phyloP scores from a whole-genome alignment of 2,329 filamentous ascomycete genomes.

The Metarhizium robertsii region DNA sequence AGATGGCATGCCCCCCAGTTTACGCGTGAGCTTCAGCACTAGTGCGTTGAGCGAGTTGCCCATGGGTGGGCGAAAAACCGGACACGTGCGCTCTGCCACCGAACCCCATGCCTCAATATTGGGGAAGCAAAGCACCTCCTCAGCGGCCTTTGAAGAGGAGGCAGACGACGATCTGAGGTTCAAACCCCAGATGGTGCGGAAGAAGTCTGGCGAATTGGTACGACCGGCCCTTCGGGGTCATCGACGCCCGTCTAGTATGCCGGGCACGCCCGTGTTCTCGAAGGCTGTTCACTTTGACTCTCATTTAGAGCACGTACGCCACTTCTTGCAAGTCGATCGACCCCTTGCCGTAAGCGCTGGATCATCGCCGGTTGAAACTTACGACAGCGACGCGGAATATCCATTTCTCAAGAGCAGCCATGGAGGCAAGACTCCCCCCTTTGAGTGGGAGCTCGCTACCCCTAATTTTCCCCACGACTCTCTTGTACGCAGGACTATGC shows the following conservation, averaged over 20 bases:
- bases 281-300: constrained; percentile 99
- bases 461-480: constrained; percentile 65
- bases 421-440: constrained; percentile 37
- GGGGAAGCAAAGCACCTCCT: constrained; percentile 39
- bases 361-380: constrained; percentile 80
- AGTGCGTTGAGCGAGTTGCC: constrained; percentile 33
- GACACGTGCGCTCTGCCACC: constrained; percentile 46
- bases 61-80: constrained; percentile 29
- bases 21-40: constrained; percentile 40
- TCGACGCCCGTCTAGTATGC: constrained; percentile 88
- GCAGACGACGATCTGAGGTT: constrained; percentile 46
- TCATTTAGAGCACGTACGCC: constrained; percentile 88
- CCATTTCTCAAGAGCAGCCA: constrained; percentile 55
- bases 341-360: constrained; percentile 94
- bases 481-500: constrained; percentile 46
- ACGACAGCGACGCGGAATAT: constrained; percentile 82
- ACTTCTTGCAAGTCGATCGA: constrained; percentile 88
- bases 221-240: constrained; percentile 77
- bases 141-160: constrained; percentile 52
- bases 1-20: constrained; percentile 8
- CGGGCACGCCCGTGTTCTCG: constrained; percentile 87
- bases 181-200: constrained; percentile 90
- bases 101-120: constrained; percentile 40
- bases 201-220: constrained; percentile 96
- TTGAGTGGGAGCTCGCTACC: constrained; percentile 81